Evolutionary conservation across 805 yeast genomes (phyloP).

Genomic region (Debaryomyces castellii): DNA sequence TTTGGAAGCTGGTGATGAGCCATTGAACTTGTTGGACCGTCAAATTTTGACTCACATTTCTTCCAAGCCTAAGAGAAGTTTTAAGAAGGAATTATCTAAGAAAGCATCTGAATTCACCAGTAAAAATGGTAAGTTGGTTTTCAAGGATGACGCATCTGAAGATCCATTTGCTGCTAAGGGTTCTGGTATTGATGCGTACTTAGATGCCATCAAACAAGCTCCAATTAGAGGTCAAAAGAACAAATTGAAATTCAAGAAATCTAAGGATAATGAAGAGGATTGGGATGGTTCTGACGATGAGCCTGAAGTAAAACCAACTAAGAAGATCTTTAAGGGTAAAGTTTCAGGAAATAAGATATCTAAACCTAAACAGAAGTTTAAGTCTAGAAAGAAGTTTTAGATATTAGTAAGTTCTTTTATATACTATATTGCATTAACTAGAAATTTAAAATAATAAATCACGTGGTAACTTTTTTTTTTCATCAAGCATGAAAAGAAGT

Average conservation of each 20-base stretch:
- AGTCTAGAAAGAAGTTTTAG: constrained; percentile 61
- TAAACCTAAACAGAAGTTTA: constrained; percentile 50
- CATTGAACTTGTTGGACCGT: constrained; percentile 86
- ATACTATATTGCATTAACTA: background rate
- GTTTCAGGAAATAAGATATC: constrained; percentile 22
- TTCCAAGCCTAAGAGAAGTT: constrained; percentile 68
- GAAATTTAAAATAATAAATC: background rate
- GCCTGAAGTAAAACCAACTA: constrained; percentile 21
- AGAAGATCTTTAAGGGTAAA: constrained; percentile 10
- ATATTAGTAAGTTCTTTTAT: no score
- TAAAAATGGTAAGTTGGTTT: constrained; percentile 66
- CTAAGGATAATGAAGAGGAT: constrained; percentile 50
- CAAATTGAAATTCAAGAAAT: constrained; percentile 81
- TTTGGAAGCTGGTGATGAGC: constrained; percentile 71
- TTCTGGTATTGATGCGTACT: constrained; percentile 82
- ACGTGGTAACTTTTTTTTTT: constrained; percentile 2
- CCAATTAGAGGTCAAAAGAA: constrained; percentile 94
- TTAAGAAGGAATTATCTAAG: constrained; percentile 41
- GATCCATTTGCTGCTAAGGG: constrained; percentile 45
- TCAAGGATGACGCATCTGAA: constrained; percentile 52
- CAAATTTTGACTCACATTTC: constrained; percentile 84
- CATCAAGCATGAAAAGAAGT: no score
- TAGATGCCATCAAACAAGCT: constrained; percentile 90
- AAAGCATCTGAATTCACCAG: constrained; percentile 46
- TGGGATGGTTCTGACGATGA: constrained; percentile 50